Conservation (phyloP, 139 green algal species). For the Closterium sp. region DNA sequence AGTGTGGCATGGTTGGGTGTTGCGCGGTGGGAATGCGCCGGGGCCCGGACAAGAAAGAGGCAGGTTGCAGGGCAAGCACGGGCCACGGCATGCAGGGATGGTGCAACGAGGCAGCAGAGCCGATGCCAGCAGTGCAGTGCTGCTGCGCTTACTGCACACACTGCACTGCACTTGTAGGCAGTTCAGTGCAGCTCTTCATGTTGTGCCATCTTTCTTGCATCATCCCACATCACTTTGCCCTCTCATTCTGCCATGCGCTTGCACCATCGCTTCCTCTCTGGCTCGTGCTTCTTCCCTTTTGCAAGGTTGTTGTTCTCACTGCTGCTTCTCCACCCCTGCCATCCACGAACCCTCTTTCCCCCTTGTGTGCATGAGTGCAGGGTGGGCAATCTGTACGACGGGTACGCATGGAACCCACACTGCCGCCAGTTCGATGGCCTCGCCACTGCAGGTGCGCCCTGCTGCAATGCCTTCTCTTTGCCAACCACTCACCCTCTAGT, state of each 20-base stretch:
- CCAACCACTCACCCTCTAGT: not conserved
- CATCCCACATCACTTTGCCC: not conserved
- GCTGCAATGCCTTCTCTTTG: not conserved
- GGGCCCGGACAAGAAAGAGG: too few relatives aligned
- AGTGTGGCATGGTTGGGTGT: too few relatives aligned
- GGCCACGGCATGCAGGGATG: too few relatives aligned
- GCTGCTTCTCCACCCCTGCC: not conserved
- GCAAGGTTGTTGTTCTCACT: not conserved
- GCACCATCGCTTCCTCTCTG: not conserved
- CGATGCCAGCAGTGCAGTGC: too few relatives aligned
- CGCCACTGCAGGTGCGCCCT: not conserved
- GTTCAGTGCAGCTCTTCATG: not conserved
- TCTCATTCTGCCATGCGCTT: not conserved
- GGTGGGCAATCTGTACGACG: constrained; percentile 17
- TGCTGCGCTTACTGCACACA: too few relatives aligned
- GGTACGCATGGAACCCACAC: constrained; percentile 22
- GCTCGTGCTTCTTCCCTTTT: not conserved
- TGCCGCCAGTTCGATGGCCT: constrained; percentile 14
- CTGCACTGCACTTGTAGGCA: too few relatives aligned
- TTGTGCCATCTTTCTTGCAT: not conserved
- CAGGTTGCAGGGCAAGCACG: too few relatives aligned
- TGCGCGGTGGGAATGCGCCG: too few relatives aligned
- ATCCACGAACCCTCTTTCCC: not conserved
- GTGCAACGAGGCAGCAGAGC: too few relatives aligned
- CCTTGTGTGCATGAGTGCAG: not conserved